phyloP scores from a whole-genome alignment of 345 rosid genomes.

The Syzygium aqueum region DNA sequence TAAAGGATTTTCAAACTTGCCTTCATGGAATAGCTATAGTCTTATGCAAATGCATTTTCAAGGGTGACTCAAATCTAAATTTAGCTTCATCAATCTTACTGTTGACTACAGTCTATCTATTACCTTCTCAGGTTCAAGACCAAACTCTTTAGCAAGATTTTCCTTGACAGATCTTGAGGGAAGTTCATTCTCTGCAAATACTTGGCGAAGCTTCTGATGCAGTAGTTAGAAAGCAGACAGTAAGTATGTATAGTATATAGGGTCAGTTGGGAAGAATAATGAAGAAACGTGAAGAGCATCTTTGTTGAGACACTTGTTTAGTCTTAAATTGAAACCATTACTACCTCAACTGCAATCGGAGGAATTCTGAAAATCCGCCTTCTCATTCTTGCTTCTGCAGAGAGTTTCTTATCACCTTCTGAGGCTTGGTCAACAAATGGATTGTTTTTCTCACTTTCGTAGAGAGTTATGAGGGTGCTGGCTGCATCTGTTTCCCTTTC shows the following conservation, averaged over 20 bases:
- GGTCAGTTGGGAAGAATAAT: background rate
- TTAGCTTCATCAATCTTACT: background rate
- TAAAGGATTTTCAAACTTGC: background rate
- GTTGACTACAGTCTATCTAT: background rate
- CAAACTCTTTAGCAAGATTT: slow-evolving; percentile 73
- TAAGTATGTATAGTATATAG: background rate
- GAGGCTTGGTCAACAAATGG: slow-evolving; percentile 14
- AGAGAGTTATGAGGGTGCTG: slow-evolving; percentile 57
- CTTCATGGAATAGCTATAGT: background rate
- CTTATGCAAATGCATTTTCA: background rate
- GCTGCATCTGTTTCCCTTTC: slow-evolving; percentile 76
- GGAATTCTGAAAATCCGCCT: slow-evolving; percentile 68
- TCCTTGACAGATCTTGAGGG: slow-evolving; percentile 72
- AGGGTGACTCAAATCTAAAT: background rate
- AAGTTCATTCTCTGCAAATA: slow-evolving; percentile 87
- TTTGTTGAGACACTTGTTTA: background rate
- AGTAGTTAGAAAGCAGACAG: slow-evolving; percentile 7
- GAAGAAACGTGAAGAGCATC: background rate
- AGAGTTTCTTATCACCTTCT: slow-evolving; percentile 23
- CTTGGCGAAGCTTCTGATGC: slow-evolving; percentile 84
- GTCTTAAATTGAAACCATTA: background rate
- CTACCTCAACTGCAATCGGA: slow-evolving; percentile 72
- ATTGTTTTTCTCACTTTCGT: slow-evolving; percentile 40
- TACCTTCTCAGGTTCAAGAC: slow-evolving; percentile 83
- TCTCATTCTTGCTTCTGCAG: slow-evolving; percentile 34